Conservation (phyloP, 2,329 filamentous ascomycete genomes). For the Fusarium mangiferae region DNA sequence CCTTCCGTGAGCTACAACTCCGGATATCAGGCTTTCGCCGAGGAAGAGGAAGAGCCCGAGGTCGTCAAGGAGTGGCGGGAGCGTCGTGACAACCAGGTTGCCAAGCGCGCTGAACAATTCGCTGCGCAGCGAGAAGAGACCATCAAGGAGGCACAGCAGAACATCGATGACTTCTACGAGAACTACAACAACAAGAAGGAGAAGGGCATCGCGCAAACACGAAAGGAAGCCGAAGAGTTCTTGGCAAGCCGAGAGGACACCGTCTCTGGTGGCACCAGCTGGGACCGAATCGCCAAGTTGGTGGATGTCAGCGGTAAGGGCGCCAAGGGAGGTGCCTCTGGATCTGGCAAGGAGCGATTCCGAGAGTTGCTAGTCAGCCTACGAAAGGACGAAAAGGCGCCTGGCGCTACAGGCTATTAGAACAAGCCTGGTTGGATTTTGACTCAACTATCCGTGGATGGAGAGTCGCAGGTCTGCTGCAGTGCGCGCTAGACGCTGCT, state of each 20-base stretch:
- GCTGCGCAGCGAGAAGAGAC: conserved; percentile 85
- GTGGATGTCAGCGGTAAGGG: conserved; percentile 98
- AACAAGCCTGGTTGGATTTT: conserved; percentile 11
- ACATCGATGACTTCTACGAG: conserved; percentile 99
- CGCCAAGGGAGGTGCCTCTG: conserved; percentile 82
- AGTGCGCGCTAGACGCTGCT: conserved; percentile 33
- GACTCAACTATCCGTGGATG: conserved; percentile 2
- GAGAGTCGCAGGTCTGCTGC: conserved; percentile 32
- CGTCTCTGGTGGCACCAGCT: conserved; percentile 93
- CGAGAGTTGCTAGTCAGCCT: conserved; percentile 87
- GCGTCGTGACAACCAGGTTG: conserved; percentile 82
- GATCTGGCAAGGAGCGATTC: conserved; percentile 96
- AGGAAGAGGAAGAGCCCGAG: conserved; percentile 85
- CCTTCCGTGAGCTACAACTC: conserved; percentile 71
- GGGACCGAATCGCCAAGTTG: conserved; percentile 97
- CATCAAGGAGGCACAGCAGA: conserved; percentile 87
- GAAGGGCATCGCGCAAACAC: conserved; percentile 88
- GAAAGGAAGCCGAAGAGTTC: conserved; percentile 93
- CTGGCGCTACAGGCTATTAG: conserved; percentile 72
- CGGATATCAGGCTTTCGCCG: conserved; percentile 65
- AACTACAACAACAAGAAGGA: conserved; percentile 99
- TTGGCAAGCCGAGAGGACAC: conserved; percentile 90
- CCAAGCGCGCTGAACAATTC: conserved; percentile 86
- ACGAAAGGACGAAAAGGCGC: conserved; percentile 91
- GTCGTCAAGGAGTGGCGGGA: conserved; percentile 93